Conservation (phyloP, 768 basidiomycete species). For the Lentinula guzmanii region DNA sequence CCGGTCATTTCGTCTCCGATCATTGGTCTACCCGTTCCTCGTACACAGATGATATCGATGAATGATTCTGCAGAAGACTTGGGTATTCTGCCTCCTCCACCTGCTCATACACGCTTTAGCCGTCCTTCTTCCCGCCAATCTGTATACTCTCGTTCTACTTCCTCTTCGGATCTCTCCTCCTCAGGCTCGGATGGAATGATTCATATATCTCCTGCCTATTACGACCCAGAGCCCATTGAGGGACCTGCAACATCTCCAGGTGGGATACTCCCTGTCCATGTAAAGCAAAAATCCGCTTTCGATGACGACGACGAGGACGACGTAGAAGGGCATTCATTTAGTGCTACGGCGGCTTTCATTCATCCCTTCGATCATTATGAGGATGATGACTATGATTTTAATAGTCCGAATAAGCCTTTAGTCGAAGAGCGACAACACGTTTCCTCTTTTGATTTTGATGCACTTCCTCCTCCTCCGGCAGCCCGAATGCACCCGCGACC, state of each 20-base stretch:
- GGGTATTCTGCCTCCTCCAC: slow-evolving; percentile 22
- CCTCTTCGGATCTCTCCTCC: slow-evolving; percentile 19
- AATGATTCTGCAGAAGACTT: slow-evolving; percentile 16
- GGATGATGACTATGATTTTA: slow-evolving; percentile 22
- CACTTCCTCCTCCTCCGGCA: slow-evolving; percentile 30
- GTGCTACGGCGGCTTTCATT: slow-evolving; percentile 43
- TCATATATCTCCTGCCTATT: slow-evolving; percentile 19
- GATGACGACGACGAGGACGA: slow-evolving; percentile 12
- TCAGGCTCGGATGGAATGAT: slow-evolving; percentile 16
- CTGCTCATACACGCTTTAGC: slow-evolving; percentile 16
- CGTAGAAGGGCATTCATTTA: slow-evolving; percentile 16
- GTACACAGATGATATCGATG: not conserved
- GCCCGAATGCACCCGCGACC: slow-evolving; percentile 1
- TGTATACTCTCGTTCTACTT: slow-evolving; percentile 10
- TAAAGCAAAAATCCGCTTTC: slow-evolving; percentile 10
- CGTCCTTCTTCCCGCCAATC: slow-evolving; percentile 16
- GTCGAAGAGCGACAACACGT: slow-evolving; percentile 35
- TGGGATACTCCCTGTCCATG: slow-evolving; percentile 9
- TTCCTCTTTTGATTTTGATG: slow-evolving; percentile 45
- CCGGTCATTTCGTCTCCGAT: slow-evolving; percentile 17
- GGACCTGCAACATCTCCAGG: slow-evolving; percentile 18
- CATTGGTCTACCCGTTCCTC: slow-evolving; percentile 11
- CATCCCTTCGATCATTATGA: slow-evolving; percentile 34
- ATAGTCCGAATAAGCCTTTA: slow-evolving; percentile 17
- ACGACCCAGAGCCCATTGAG: slow-evolving; percentile 19